Evolutionary conservation across 371 early-diverging fungal genomes (phyloP).

Genomic region (Rhizopus sp.): DNA sequence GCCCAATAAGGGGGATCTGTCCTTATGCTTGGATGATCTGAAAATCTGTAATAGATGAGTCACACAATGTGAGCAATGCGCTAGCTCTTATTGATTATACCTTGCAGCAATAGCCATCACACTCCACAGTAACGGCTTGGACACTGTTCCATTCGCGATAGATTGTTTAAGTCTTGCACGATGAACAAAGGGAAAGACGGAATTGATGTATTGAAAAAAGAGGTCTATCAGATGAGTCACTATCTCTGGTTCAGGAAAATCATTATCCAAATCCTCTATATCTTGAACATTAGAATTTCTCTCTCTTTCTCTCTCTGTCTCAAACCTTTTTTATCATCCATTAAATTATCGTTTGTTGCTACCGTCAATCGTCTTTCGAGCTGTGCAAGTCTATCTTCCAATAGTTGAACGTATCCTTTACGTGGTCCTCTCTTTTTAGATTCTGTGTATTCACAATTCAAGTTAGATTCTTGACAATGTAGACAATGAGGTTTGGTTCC

Average conservation of each 20-base stretch:
- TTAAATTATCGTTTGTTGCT: neutral
- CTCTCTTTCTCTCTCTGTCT: too few species aligned
- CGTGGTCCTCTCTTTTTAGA: conserved; percentile 81
- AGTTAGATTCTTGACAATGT: conserved; percentile 69
- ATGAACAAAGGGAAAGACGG: conserved; percentile 60
- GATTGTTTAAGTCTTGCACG: conserved; percentile 33
- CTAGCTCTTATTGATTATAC: conserved; percentile 17
- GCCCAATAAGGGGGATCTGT: conserved; percentile 52
- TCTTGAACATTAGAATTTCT: too few species aligned
- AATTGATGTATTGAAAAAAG: conserved; percentile 61
- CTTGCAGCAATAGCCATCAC: conserved; percentile 51
- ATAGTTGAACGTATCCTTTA: conserved; percentile 75
- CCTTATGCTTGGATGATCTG: conserved; percentile 44
- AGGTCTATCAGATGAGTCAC: conserved; percentile 57
- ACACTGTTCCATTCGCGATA: conserved; percentile 36
- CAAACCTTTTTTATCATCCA: neutral
- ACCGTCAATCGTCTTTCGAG: conserved; percentile 60
- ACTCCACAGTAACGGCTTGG: conserved; percentile 45
- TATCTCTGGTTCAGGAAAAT: conserved; percentile 50
- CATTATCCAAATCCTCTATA: conserved; percentile 10
- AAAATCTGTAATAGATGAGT: conserved; percentile 30
- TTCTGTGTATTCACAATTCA: conserved; percentile 74
- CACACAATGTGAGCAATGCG: neutral
- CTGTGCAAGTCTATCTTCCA: conserved; percentile 70
- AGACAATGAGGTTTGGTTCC: conserved; percentile 81